Base-by-base conservation (phyloP, 1,139 yeast genomes). In the Hyphopichia fennica region DNA sequence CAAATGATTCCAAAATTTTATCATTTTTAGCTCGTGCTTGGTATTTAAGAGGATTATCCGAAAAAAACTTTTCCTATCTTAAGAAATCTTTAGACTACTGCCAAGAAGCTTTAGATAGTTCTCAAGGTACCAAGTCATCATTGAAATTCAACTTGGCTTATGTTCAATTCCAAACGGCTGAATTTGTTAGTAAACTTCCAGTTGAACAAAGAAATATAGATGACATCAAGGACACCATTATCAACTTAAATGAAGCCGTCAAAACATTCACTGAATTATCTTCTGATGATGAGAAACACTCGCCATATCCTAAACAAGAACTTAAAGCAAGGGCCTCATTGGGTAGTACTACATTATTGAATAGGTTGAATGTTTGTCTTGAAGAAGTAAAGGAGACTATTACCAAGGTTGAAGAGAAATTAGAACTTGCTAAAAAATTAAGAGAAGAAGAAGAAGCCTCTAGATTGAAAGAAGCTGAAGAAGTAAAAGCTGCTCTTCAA, bases 21-120 rank as follows among this genome's bases (percentile, higher is more conserved):
- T 79, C 89, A 15, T 75, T 87, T 51, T 75, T 93, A 46, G 97
- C 96, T 31, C 79, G 95, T 49, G 93, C 95, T 1, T 93, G 98
- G 97, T 82, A 84, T 50, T 77, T 84, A 19, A 79, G 97, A 57
- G 99, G 93, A 8, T 63, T 75, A 43, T 69, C 73, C 28, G 96
- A 90, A 51, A 81, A 80, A 60, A 84, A 78, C 42, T 60, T 85
- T 39, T 77, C 69, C 7, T 82, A 76, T 45, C 77, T 84, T 44
- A 69, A 75, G 39, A 81, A 75, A 43, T 80, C 96, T 0, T 69
- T 89, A 42, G 81, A 78, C 31, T 81, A 79, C 51, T 77, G 89
- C 13, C 69, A 75, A 51, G 68, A 72, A 49, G 90, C 96, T 0
- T 67, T 79, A 38, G 60, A 60, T 39, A 65, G 58, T 43, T 58